These are phyloP conservation scores for Basipetospora chlamydospora DNA, from an alignment of 2,329 filamentous ascomycete species.

Conservation along the genomic window DNA sequence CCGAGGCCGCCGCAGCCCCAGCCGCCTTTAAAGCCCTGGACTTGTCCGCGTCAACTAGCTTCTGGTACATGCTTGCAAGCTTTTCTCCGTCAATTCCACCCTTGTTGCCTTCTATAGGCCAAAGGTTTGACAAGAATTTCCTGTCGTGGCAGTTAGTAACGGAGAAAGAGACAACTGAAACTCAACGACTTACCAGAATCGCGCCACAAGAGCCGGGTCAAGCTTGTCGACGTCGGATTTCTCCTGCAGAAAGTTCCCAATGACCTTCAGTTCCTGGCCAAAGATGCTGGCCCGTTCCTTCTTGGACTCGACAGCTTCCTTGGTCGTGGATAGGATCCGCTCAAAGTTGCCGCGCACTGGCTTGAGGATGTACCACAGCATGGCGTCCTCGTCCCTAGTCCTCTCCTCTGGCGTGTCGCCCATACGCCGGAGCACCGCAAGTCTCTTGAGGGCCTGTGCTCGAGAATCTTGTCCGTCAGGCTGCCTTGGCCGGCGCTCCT, in stretches of 20 bases:
- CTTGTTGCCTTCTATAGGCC: constrained; percentile 30
- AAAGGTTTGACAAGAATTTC: constrained; percentile 30
- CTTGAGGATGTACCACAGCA: constrained; percentile 36
- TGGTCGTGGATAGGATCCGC: constrained; percentile 44
- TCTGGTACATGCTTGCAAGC: constrained; percentile 25
- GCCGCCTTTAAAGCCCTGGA: constrained; percentile 9
- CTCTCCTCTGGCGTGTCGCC: constrained; percentile 32
- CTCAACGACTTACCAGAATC: constrained; percentile 37
- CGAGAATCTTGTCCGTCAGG: constrained; percentile 21
- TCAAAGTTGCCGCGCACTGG: constrained; percentile 47
- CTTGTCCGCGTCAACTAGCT: constrained; percentile 20
- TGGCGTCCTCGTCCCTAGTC: constrained; percentile 27
- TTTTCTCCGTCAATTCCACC: constrained; percentile 23
- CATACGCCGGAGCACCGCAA: constrained; percentile 28
- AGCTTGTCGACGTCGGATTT: constrained; percentile 25
- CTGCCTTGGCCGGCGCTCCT: constrained; percentile 1
- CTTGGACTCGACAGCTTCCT: constrained; percentile 46
- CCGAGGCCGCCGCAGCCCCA: constrained; percentile 11
- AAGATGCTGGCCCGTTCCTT: constrained; percentile 48
- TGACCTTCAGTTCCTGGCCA: constrained; percentile 43
- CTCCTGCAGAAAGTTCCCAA: constrained; percentile 46
- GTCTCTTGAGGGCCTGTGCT: constrained; percentile 24
- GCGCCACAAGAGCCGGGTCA: constrained; percentile 28
- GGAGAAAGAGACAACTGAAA: no score
- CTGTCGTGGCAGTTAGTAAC: no score